A percentile compares a stretch with the other conserved stretches of the same genome.
These are phyloP conservation scores for Spergularia azorica DNA, from an alignment of 179 eudicot species.

Conservation along the genomic window DNA sequence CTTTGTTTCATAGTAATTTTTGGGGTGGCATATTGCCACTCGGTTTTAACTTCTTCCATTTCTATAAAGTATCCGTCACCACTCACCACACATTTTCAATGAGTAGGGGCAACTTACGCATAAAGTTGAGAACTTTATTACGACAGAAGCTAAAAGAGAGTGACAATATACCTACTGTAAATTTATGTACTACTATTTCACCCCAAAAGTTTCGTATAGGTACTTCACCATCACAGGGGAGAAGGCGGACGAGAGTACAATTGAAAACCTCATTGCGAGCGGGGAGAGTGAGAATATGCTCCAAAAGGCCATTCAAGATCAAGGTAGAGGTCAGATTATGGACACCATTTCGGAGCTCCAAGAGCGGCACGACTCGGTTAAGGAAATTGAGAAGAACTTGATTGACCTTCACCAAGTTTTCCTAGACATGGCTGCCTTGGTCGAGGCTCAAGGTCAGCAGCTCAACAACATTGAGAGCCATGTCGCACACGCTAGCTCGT, in stretches of 20 bases:
- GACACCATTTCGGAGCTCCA: constrained; percentile 81
- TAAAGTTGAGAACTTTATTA: too few relatives aligned
- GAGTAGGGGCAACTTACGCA: too few relatives aligned
- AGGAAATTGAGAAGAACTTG: constrained; percentile 76
- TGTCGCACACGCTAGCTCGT: constrained; percentile 77
- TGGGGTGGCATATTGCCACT: too few relatives aligned
- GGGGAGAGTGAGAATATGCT: constrained; percentile 85
- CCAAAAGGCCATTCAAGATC: constrained; percentile 90
- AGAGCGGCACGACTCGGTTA: constrained; percentile 78
- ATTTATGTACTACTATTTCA: too few relatives aligned
- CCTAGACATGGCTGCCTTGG: constrained; percentile 86
- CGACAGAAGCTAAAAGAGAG: too few relatives aligned
- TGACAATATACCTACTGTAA: too few relatives aligned
- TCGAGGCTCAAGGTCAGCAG: constrained; percentile 88
- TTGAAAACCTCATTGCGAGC: constrained; percentile 72
- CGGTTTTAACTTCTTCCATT: too few relatives aligned
- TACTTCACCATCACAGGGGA: constrained; percentile 86
- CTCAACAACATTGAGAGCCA: constrained; percentile 72
- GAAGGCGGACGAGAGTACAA: constrained; percentile 62
- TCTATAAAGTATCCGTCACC: too few relatives aligned
- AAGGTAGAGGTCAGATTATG: constrained; percentile 78
- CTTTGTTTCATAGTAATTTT: too few relatives aligned
- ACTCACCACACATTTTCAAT: too few relatives aligned
- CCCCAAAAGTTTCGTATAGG: constrained; percentile 10
- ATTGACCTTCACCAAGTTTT: constrained; percentile 77